Percentiles rank a stretch among this genome's conserved stretches.
phyloP scores from a whole-genome alignment of 2,329 filamentous ascomycete genomes.

The Colletotrichum kahawae region DNA sequence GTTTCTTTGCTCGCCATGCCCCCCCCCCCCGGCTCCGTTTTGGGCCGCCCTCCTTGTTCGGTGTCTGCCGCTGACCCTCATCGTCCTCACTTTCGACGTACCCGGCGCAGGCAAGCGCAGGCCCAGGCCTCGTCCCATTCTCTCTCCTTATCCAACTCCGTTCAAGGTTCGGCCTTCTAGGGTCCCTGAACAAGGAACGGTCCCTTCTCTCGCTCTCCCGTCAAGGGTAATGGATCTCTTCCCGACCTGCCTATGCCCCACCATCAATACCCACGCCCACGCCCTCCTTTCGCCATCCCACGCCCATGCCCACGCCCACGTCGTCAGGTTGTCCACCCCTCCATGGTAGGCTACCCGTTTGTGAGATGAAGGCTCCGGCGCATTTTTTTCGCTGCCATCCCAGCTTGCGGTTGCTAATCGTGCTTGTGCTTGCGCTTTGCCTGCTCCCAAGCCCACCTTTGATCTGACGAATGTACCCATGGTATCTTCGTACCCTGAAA shows the following conservation, averaged over 20 bases:
- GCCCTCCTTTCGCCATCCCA: not conserved
- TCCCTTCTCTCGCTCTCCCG: not conserved
- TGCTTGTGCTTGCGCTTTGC: conserved; percentile 5
- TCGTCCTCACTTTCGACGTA: conserved; percentile 1
- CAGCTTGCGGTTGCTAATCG: not conserved
- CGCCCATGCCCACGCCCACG: not conserved
- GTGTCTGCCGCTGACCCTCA: conserved; percentile 14
- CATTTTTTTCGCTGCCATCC: conserved; percentile 3
- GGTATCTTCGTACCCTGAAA: conserved; percentile 16
- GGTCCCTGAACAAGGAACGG: conserved; percentile 21
- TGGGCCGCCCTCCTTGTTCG: conserved; percentile 8
- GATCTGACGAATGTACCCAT: conserved; percentile 8
- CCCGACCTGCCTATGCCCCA: conserved; percentile 6
- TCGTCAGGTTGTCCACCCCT: not conserved
- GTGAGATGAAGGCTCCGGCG: conserved; percentile 13
- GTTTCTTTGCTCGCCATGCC: conserved; percentile 1
- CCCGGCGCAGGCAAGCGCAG: not conserved
- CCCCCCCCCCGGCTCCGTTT: not conserved
- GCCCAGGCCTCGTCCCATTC: conserved; percentile 1
- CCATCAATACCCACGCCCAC: not conserved
- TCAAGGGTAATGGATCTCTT: not conserved
- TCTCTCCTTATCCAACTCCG: conserved; percentile 15
- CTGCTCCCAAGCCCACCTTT: conserved; percentile 8
- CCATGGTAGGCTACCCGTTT: conserved; percentile 15
- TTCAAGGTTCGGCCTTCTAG: conserved; percentile 8